These are phyloP conservation scores for Nepenthes alata DNA, from an alignment of 179 eudicot species.

Conservation along the genomic window DNA sequence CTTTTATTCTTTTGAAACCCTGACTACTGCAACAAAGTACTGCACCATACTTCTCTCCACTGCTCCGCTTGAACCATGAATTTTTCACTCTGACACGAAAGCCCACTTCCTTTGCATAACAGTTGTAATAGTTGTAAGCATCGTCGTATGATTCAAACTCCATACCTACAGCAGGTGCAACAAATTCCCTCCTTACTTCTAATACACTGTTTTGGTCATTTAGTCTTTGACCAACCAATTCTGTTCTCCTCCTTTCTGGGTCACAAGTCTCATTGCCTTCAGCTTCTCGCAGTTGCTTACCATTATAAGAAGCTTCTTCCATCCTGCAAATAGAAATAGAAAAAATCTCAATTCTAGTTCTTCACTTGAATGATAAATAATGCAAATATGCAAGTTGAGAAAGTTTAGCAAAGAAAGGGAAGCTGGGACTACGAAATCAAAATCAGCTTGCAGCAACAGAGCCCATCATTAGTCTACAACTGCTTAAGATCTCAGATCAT, in stretches of 20 bases:
- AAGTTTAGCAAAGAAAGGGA: too few species aligned
- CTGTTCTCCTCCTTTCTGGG: slow-evolving; percentile 7
- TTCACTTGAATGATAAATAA: too few species aligned
- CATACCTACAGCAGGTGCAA: slow-evolving; percentile 50
- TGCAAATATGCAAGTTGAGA: too few species aligned
- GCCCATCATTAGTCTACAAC: too few species aligned
- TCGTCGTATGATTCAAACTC: slow-evolving; percentile 66
- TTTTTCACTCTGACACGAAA: slow-evolving; percentile 55
- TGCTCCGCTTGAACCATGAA: slow-evolving; percentile 63
- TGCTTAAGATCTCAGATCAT: too few species aligned
- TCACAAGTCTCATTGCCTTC: slow-evolving; percentile 18
- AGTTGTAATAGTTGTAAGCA: slow-evolving; percentile 51
- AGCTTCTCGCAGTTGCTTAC: slow-evolving; percentile 13
- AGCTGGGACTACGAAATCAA: too few species aligned
- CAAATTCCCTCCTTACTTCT: slow-evolving; percentile 29
- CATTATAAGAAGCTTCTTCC: slow-evolving; percentile 20
- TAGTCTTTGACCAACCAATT: slow-evolving; percentile 1
- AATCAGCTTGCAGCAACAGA: too few species aligned
- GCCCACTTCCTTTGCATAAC: slow-evolving; percentile 47
- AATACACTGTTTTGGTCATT: slow-evolving; percentile 7
- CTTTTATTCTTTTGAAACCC: slow-evolving; percentile 55
- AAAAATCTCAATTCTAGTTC: too few species aligned
- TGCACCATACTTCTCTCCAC: slow-evolving; percentile 58
- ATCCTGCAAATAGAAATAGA: slow-evolving; percentile 4
- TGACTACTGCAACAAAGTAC: slow-evolving; percentile 66